Base-by-base conservation (phyloP, 345 rosid genomes). In the Passiflora organensis region DNA sequence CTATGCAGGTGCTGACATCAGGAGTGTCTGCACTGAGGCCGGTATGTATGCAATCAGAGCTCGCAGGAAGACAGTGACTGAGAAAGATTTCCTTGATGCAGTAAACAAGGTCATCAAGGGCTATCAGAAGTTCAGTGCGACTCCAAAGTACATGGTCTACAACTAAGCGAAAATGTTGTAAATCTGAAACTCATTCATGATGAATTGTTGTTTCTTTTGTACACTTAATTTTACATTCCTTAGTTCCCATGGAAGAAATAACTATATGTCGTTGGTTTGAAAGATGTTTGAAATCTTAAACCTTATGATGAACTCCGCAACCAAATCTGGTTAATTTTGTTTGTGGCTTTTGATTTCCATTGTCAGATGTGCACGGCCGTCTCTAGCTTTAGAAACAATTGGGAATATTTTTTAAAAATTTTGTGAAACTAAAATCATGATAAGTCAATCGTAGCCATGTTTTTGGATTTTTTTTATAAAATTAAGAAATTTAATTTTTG, bases 11-110 rank as follows among this genome's bases (percentile, higher is more conserved):
- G 96, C 97, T 58, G 96, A 91, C 64, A 91, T 91, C 41, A 72
- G 97, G 65, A 87, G 96, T 52, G 97, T 91, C 11, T 91, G 97
- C 79, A 91, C 97, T 0, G 97, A 91, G 68, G 97, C 97, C 2
- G 97, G 97, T 17, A 85, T 91, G 97, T 87, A 65, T 54, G 96
- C 97, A 5, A 87, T 91, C 54, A 68, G 97, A 48, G 97, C 96
- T 2, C 71, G 97, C 41, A 75, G 96, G 64, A 91, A 91, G 74
- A 91, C 96, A 0, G 97, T 91, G 51, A 91, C 97, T 0, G 97
- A 91, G 78, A 87, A 91, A 52, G 97, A 91, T 65, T 91, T 91
- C 69, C 79, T 91, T 16, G 97, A 91, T 43, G 97, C 97, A n/a
- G 96, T 91, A 51, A 85, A 91, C 80, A 91, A 91, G 66, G 97